Base-by-base conservation (phyloP, 495 filamentous ascomycete genomes). In the Penicillium tannophilum region DNA sequence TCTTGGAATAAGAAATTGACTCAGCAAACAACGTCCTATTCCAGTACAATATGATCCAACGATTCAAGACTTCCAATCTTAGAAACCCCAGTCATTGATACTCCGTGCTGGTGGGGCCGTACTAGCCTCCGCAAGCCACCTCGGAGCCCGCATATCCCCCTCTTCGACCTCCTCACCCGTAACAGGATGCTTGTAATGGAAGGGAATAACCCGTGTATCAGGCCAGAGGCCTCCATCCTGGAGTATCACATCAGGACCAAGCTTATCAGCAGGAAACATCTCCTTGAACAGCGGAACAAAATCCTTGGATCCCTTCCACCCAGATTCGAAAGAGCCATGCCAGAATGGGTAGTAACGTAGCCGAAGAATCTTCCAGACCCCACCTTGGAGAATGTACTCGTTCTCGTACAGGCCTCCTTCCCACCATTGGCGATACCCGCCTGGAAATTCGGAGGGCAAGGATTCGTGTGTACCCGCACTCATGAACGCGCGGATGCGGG, bases 321-420 rank as follows among this genome's bases (percentile, higher is more conserved):
- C 55, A 8, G 20, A 17, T 23, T 57, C 55, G 5, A 57, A 42
- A 20, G 46, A 42, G 6, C 45, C 55, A 43, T 57, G 55, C 55
- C 55, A 57, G 46, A 57, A 57, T 8, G 55, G 55, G 31, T 42
- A 57, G 17, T 57, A 57, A 1, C 55, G 55, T 26, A 57, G 35
- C 10, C 55, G 33, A 3, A 57, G 55, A 16, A 57, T 57, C 16
- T 57, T 51, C 55, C 55, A 57, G 12, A 43, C 35, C 12, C 46
- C 55, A 51, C 33, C 35, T 36, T 57, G 46, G 8, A 51, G 23
- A 31, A 42, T 51, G 36, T 57, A 57, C 16, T 57, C 55, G 17
- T 51, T 57, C 20, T 57, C 55, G 33, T 57, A 57, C 23, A 57
- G 19, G 2, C 55, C 55, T 2, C 55, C 55, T 43, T 57, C 55